Evolutionary conservation across 371 early-diverging fungal species (phyloP).

Genomic region (Mucor mucedo): DNA sequence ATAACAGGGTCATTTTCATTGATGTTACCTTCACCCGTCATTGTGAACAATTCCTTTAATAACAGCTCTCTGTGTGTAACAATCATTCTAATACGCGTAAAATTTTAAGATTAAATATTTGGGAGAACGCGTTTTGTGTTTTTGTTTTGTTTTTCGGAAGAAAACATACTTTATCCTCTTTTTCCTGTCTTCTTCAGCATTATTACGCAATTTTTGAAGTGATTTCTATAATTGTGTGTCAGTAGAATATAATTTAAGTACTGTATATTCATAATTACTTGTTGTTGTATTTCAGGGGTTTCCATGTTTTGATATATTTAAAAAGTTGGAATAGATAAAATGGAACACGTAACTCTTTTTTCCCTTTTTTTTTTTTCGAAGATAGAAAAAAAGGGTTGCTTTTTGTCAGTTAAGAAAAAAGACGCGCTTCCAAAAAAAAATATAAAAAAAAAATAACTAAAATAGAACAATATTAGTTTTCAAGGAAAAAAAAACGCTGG

Average conservation of each 20-base stretch:
- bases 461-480: not conserved
- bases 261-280: not conserved
- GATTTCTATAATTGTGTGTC: constrained; percentile 12
- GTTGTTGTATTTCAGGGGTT: constrained; percentile 7
- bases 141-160: too few species aligned
- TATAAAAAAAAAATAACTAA: constrained; percentile 5
- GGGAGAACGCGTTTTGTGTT: not conserved
- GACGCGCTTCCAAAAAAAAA: constrained; percentile 8
- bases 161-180: constrained; percentile 36
- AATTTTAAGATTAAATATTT: not conserved
- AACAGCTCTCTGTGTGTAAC: constrained; percentile 37
- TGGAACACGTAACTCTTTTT: not conserved
- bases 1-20: constrained; percentile 27
- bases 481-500: not conserved
- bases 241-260: not conserved
- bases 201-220: constrained; percentile 35
- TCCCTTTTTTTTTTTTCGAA: not conserved
- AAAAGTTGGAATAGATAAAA: not conserved
- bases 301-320: constrained; percentile 12
- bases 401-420: constrained; percentile 5
- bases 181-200: constrained; percentile 39
- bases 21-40: constrained; percentile 28
- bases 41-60: constrained; percentile 44
- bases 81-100: constrained; percentile 23
- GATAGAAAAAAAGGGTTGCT: constrained; percentile 1